phyloP scores from a whole-genome alignment of 352 stramenopile species.

The Globisporangium acanthophoron region DNA sequence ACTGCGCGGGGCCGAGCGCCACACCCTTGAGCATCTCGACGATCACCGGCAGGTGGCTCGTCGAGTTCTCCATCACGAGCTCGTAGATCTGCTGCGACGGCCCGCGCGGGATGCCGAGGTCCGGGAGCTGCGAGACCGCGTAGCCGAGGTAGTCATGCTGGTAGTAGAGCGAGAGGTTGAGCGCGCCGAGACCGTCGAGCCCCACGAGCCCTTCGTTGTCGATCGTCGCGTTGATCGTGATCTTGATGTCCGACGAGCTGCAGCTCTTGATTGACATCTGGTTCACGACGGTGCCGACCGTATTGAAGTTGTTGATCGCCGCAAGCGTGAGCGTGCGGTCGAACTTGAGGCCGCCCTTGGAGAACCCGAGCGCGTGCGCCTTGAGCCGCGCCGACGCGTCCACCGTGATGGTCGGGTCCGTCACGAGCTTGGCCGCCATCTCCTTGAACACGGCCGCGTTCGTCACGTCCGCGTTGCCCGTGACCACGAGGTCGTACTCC shows the following conservation, averaged over 20 bases:
- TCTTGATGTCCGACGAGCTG: constrained; percentile 28
- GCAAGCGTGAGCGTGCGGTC: constrained; percentile 35
- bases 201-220: constrained; percentile 10
- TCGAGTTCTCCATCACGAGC: constrained; percentile 29
- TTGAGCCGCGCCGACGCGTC: constrained; percentile 30
- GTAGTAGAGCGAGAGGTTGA: constrained; percentile 74
- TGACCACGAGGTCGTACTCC: constrained; percentile 51
- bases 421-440: constrained; percentile 36
- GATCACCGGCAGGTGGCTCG: constrained; percentile 19
- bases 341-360: constrained; percentile 43
- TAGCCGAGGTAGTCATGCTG: constrained; percentile 56
- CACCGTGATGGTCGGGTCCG: constrained; percentile 29
- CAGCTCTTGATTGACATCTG: constrained; percentile 42
- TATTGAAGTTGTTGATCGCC: constrained; percentile 53
- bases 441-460: constrained; percentile 36
- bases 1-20: constrained; percentile 29
- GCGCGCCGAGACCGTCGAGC: constrained; percentile 32
- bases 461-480: constrained; percentile 24
- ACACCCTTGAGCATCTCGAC: constrained; percentile 37
- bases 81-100: constrained; percentile 42
- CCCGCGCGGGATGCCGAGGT: constrained; percentile 46
- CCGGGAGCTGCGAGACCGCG: constrained; percentile 33
- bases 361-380: constrained; percentile 40
- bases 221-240: constrained; percentile 61
- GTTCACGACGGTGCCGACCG: constrained; percentile 40